Percentiles rank a stretch among this genome's conserved stretches.
These are phyloP conservation scores for Fusarium devonianum DNA, from an alignment of 2,329 filamentous ascomycete species.

Conservation along the genomic window DNA sequence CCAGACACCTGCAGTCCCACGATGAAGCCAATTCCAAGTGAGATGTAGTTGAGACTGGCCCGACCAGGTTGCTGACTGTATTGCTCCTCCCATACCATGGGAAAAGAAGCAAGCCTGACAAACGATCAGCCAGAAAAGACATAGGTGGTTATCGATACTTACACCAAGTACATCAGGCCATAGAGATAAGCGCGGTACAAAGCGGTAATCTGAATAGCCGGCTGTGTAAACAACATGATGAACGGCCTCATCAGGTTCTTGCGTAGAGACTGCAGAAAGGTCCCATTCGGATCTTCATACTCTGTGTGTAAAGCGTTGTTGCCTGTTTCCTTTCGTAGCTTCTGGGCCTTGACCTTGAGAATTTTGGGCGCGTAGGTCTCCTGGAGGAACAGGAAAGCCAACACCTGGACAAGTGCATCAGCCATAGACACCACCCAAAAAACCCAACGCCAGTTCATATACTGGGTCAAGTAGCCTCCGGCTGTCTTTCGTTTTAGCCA, in stretches of 20 bases:
- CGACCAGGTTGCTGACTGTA: constrained; percentile 57
- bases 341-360: constrained; percentile 40
- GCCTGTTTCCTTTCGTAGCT: constrained; percentile 41
- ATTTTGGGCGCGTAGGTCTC: constrained; percentile 51
- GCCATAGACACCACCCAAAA: constrained; percentile 53
- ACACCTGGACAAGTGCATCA: constrained; percentile 45
- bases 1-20: constrained; percentile 63
- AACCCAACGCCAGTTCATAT: constrained; percentile 53
- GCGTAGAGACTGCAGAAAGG: constrained; percentile 35
- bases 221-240: constrained; percentile 58
- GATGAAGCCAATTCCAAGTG: constrained; percentile 60
- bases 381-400: constrained; percentile 48
- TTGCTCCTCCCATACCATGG: constrained; percentile 54
- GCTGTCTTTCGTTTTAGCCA: constrained; percentile 21
- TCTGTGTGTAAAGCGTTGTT: constrained; percentile 41
- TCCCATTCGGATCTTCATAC: constrained; percentile 39
- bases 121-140: not conserved
- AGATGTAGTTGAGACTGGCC: constrained; percentile 61
- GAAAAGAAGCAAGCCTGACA: constrained; percentile 57
- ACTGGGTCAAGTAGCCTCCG: constrained; percentile 50
- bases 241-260: constrained; percentile 54
- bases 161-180: constrained; percentile 61
- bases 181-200: constrained; percentile 60
- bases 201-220: constrained; percentile 58
- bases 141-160: not conserved